phyloP scores from a whole-genome alignment of 306 rosid genomes.

The Lablab purpureus region DNA sequence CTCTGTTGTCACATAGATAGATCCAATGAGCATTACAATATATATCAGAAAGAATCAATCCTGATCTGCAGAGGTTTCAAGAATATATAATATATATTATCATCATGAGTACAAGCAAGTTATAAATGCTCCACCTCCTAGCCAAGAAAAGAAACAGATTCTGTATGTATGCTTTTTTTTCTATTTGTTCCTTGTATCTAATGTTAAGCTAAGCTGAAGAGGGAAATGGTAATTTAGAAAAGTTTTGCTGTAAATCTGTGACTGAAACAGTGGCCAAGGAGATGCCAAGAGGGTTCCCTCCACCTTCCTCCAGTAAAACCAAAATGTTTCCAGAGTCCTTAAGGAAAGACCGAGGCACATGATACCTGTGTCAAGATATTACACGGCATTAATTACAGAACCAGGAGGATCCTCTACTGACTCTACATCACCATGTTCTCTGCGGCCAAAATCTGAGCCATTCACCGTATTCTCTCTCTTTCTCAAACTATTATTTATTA shows the following conservation, averaged over 20 bases:
- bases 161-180: not conserved
- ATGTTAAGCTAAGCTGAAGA: constrained; percentile 11
- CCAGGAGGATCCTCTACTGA: too few relatives aligned
- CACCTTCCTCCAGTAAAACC: constrained; percentile 71
- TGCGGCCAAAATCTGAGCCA: too few relatives aligned
- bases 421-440: too few relatives aligned
- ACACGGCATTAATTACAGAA: constrained; percentile 1
- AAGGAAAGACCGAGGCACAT: constrained; percentile 66
- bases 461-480: too few relatives aligned
- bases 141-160: constrained; percentile 17
- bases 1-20: not conserved
- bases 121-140: constrained; percentile 37
- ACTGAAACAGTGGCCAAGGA: constrained; percentile 58
- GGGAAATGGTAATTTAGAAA: constrained; percentile 44
- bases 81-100: constrained; percentile 9
- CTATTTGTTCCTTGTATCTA: not conserved
- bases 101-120: constrained; percentile 15
- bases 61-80: constrained; percentile 31
- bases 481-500: too few relatives aligned
- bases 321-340: constrained; percentile 54
- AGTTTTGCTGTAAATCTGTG: constrained; percentile 9
- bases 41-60: constrained; percentile 36
- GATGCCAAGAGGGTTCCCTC: constrained; percentile 72
- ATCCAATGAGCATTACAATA: constrained; percentile 11
- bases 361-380: constrained; percentile 58